Percentiles rank a stretch among this genome's conserved stretches.
Conservation (phyloP, 768 basidiomycete species). For the Daedalea quercina region DNA sequence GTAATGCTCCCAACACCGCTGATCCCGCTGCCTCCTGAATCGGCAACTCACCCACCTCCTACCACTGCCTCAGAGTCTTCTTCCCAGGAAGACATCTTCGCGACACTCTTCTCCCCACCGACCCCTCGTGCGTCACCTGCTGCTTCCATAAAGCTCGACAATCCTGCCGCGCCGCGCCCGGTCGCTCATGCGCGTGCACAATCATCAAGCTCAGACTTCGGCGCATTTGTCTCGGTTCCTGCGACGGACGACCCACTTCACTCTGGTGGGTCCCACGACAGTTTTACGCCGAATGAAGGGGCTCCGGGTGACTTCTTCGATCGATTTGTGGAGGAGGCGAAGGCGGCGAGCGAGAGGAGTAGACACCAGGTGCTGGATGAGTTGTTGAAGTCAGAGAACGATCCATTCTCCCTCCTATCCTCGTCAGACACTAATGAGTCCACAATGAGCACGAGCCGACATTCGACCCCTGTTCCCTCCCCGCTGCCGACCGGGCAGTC, state of each 20-base stretch:
- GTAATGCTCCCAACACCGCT: conserved; percentile 12
- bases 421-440: neutral
- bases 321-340: conserved; percentile 51
- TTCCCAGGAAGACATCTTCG: conserved; percentile 26
- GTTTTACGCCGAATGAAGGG: conserved; percentile 15
- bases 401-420: conserved; percentile 56
- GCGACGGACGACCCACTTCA: conserved; percentile 45
- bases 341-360: conserved; percentile 43
- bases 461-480: neutral
- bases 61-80: neutral
- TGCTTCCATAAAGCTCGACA: conserved; percentile 5
- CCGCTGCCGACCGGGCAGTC: neutral
- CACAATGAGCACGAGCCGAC: neutral
- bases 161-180: neutral
- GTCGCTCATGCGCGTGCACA: conserved; percentile 10
- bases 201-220: conserved; percentile 45
- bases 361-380: conserved; percentile 55
- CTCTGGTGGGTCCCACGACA: neutral
- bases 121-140: conserved; percentile 27
- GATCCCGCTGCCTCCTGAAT: conserved; percentile 18
- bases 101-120: conserved; percentile 27
- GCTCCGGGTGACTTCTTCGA: conserved; percentile 46
- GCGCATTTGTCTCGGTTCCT: conserved; percentile 54
- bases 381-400: conserved; percentile 58
- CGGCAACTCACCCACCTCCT: neutral